Evolutionary conservation across 2,329 filamentous ascomycete genomes (phyloP).

Genomic region (Hypoxylon sp.): DNA sequence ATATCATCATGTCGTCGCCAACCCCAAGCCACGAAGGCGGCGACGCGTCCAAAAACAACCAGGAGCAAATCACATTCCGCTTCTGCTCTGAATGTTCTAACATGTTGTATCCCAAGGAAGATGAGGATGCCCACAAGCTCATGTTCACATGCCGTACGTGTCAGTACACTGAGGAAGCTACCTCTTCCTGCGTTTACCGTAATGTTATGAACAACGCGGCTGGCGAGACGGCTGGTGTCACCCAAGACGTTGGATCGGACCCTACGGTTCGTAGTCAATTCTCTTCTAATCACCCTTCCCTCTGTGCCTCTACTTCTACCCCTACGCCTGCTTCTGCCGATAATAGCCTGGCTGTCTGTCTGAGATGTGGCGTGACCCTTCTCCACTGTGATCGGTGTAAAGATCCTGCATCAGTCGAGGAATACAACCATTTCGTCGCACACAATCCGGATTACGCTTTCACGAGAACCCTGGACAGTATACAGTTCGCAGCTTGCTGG

Average conservation of each 20-base stretch:
- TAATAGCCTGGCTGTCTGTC: conserved; percentile 50
- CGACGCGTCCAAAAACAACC: conserved; percentile 64
- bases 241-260: conserved; percentile 96
- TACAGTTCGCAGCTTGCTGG: conserved; percentile 47
- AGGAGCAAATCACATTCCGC: conserved; percentile 92
- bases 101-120: conserved; percentile 97
- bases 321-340: conserved; percentile 35
- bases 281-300: conserved; percentile 49
- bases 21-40: conserved; percentile 64
- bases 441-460: conserved; percentile 46
- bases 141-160: conserved; percentile 98
- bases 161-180: conserved; percentile 88
- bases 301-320: neutral
- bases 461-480: conserved; percentile 39
- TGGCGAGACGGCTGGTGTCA: conserved; percentile 96
- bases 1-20: conserved; percentile 69
- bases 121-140: conserved; percentile 84
- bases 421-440: conserved; percentile 50
- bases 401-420: conserved; percentile 51
- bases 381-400: conserved; percentile 52
- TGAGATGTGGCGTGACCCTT: conserved; percentile 54
- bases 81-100: conserved; percentile 99
- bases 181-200: conserved; percentile 93
- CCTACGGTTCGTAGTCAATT: conserved; percentile 88
- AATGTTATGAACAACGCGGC: conserved; percentile 93